Percentiles rank a stretch among this genome's conserved stretches.
phyloP scores from a whole-genome alignment of 2,329 filamentous ascomycete species.

The Myriosclerotinia curreyana region DNA sequence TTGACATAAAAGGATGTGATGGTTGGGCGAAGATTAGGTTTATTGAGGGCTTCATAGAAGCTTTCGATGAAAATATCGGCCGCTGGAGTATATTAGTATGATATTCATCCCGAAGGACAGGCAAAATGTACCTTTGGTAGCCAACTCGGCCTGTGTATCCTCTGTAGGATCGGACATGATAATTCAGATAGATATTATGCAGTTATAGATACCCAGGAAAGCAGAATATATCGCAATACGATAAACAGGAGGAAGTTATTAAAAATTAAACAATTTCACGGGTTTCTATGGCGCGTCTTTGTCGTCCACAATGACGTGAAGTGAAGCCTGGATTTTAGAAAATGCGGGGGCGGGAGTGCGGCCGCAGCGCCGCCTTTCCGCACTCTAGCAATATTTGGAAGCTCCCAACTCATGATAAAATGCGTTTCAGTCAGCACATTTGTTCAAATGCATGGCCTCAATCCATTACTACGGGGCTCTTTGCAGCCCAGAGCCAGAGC shows the following conservation, averaged over 20 bases:
- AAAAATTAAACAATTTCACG: neutral
- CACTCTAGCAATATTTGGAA: neutral
- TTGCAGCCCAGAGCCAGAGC: conserved; percentile 21
- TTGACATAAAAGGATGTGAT: conserved; percentile 71
- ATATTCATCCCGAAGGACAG: neutral
- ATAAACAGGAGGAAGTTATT: neutral
- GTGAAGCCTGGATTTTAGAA: conserved; percentile 5
- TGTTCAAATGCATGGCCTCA: conserved; percentile 24
- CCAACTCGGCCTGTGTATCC: conserved; percentile 43
- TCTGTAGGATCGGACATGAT: conserved; percentile 47
- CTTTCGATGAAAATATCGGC: conserved; percentile 68
- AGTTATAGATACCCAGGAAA: neutral
- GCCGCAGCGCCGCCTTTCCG: conserved; percentile 4
- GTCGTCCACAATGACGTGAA: conserved; percentile 6
- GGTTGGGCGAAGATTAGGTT: conserved; percentile 45
- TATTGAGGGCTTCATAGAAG: conserved; percentile 74
- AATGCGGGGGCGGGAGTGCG: conserved; percentile 11
- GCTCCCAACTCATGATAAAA: neutral
- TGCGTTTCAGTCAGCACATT: neutral
- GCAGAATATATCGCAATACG: neutral
- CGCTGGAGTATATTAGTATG: conserved; percentile 46
- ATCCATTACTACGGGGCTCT: conserved; percentile 27
- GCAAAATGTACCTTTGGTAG: conserved; percentile 36
- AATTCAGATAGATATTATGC: neutral
- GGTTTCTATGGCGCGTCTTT: neutral